These are phyloP conservation scores for Gremmenia infestans DNA, from an alignment of 2,329 filamentous ascomycete genomes.

Conservation along the genomic window DNA sequence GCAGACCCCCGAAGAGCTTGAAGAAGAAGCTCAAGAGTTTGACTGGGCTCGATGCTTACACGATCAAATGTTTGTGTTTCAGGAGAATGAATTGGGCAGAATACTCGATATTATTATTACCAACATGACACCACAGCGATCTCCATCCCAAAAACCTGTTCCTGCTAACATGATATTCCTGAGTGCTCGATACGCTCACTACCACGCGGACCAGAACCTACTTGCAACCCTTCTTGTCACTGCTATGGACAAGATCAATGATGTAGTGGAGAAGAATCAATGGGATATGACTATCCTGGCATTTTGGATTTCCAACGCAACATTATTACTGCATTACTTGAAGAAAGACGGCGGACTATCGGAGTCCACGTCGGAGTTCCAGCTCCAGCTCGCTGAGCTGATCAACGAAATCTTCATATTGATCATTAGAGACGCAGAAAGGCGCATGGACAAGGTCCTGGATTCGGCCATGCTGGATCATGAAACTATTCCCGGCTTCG, in stretches of 20 bases:
- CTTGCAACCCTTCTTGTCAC: conserved; percentile 74
- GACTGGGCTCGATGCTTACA: conserved; percentile 92
- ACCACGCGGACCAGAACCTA: conserved; percentile 84
- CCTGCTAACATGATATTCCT: conserved; percentile 96
- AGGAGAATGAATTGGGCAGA: conserved; percentile 84
- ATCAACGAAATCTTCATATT: conserved; percentile 98
- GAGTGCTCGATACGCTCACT: conserved; percentile 92
- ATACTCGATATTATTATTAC: conserved; percentile 96
- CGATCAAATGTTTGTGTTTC: conserved; percentile 99
- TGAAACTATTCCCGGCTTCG: conserved; percentile 95
- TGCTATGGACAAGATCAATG: conserved; percentile 94
- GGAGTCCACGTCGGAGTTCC: conserved; percentile 79
- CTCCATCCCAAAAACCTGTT: conserved; percentile 94
- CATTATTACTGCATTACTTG: conserved; percentile 88
- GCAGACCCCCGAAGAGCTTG: conserved; percentile 69
- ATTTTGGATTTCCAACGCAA: conserved; percentile 98
- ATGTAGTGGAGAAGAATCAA: conserved; percentile 89
- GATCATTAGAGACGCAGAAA: conserved; percentile 92
- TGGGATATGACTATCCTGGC: conserved; percentile 99
- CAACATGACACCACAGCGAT: conserved; percentile 94
- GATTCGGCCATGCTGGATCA: conserved; percentile 94
- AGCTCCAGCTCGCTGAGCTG: conserved; percentile 86
- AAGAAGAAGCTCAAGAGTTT: conserved; percentile 89
- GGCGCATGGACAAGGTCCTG: conserved; percentile 91
- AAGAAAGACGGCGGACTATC: conserved; percentile 87